Evolutionary conservation across 768 basidiomycete species (phyloP).

Genomic region (Russula vinacea): DNA sequence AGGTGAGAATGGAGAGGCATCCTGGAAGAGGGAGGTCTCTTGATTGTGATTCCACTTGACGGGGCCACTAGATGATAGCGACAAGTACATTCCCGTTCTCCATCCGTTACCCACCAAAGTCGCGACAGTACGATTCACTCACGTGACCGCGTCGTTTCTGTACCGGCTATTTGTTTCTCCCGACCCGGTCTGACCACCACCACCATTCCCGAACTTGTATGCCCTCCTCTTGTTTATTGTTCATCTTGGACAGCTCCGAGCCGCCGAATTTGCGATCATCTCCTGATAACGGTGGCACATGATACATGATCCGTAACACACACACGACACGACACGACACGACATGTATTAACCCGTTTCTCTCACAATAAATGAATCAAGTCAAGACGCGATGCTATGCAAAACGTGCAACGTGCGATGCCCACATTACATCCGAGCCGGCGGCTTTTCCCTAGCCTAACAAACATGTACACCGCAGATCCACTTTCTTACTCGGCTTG

Average conservation of each 20-base stretch:
- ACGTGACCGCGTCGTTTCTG: slow-evolving; percentile 1
- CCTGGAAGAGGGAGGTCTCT: slow-evolving; percentile 20
- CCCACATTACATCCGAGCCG: not conserved
- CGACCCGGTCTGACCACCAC: too few relatives aligned
- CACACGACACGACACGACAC: too few relatives aligned
- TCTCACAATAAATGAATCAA: not conserved
- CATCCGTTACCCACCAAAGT: too few relatives aligned
- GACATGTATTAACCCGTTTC: not conserved
- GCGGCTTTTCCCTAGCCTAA: not conserved
- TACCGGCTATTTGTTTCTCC: not conserved
- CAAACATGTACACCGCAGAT: not conserved
- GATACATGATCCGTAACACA: not conserved
- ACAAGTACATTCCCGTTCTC: slow-evolving; percentile 12
- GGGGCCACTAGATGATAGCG: slow-evolving; percentile 20
- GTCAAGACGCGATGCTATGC: not conserved
- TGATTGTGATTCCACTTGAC: slow-evolving; percentile 29
- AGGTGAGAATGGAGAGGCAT: slow-evolving; percentile 23
- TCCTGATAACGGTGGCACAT: not conserved
- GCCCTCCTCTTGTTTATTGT: not conserved
- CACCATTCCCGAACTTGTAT: not conserved
- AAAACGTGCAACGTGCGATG: not conserved
- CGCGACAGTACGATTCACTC: too few relatives aligned
- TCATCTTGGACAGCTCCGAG: slow-evolving; percentile 5
- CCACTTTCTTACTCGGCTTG: not conserved
- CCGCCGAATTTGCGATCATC: not conserved